These are phyloP conservation scores for Rutstroemia sydowiana DNA, from an alignment of 2,329 filamentous ascomycete genomes.

Conservation along the genomic window DNA sequence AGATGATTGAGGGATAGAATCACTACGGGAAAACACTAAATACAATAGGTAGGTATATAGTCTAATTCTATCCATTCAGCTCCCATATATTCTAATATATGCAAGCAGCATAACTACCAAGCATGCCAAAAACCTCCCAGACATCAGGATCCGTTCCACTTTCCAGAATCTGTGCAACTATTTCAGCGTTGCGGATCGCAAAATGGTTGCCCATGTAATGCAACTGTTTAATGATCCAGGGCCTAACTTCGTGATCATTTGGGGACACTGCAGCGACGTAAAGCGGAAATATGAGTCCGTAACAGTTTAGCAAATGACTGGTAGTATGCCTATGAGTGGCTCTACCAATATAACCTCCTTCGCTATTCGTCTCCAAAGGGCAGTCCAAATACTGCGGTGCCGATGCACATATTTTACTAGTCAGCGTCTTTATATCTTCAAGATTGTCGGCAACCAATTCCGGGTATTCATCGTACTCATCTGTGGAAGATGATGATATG, in stretches of 20 bases:
- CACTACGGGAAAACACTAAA: too few species aligned
- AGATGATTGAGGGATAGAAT: too few species aligned
- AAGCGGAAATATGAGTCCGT: conserved; percentile 9
- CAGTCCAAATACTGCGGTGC: conserved; percentile 4
- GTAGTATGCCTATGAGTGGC: neutral
- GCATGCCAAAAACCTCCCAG: conserved; percentile 9
- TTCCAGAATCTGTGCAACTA: conserved; percentile 9
- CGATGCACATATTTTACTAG: conserved; percentile 11
- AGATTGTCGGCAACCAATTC: neutral
- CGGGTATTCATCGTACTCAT: neutral
- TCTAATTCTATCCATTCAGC: too few species aligned
- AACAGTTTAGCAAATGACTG: neutral
- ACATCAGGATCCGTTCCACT: neutral
- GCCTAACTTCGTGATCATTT: neutral
- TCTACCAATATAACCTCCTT: neutral
- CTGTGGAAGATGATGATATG: neutral
- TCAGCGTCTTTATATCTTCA: conserved; percentile 1
- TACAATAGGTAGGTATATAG: too few species aligned
- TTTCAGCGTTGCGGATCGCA: conserved; percentile 8
- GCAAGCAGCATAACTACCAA: conserved; percentile 14
- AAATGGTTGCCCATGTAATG: conserved; percentile 9
- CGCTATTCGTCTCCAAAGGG: neutral
- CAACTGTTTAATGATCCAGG: conserved; percentile 8
- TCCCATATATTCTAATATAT: too few species aligned
- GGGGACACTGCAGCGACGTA: conserved; percentile 7